A percentile compares a stretch with the other conserved stretches of the same genome.
These are phyloP conservation scores for Phytophthora capsici DNA, from an alignment of 352 stramenopile species.

Conservation along the genomic window DNA sequence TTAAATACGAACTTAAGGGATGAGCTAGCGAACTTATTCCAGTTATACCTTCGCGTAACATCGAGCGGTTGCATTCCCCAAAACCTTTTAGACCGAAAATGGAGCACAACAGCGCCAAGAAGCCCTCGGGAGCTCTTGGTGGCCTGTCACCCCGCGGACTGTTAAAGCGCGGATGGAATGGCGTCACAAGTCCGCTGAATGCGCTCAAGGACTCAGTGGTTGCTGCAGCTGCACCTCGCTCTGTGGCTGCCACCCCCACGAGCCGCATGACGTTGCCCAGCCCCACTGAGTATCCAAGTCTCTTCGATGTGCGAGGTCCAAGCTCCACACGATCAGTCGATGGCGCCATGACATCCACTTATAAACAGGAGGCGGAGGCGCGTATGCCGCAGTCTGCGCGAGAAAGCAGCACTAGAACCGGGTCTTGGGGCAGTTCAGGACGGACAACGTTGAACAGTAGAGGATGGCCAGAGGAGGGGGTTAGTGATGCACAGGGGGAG, in stretches of 20 bases:
- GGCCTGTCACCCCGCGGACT: constrained; percentile 64
- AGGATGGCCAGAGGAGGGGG: constrained; percentile 17
- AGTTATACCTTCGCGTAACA: constrained; percentile 21
- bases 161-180: constrained; percentile 72
- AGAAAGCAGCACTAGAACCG: constrained; percentile 41
- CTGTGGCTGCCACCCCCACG: constrained; percentile 39
- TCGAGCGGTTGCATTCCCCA: constrained; percentile 20
- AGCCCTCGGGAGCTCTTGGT: constrained; percentile 25
- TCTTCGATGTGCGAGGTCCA: constrained; percentile 68
- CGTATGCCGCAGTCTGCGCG: constrained; percentile 44
- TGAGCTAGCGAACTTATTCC: neutral
- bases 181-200: constrained; percentile 64
- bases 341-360: constrained; percentile 15
- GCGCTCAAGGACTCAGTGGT: constrained; percentile 74
- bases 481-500: constrained; percentile 47
- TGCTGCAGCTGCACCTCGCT: constrained; percentile 51
- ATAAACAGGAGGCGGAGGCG: constrained; percentile 23
- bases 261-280: constrained; percentile 49
- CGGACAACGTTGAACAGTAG: constrained; percentile 27
- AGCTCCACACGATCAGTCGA: constrained; percentile 51
- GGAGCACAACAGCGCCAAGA: constrained; percentile 41
- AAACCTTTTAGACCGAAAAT: constrained; percentile 30
- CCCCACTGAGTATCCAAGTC: constrained; percentile 71
- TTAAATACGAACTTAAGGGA: neutral
- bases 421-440: constrained; percentile 41